Evolutionary conservation across 1,139 yeast genomes (phyloP).

Genomic region (Blastobotrys indianensis): DNA sequence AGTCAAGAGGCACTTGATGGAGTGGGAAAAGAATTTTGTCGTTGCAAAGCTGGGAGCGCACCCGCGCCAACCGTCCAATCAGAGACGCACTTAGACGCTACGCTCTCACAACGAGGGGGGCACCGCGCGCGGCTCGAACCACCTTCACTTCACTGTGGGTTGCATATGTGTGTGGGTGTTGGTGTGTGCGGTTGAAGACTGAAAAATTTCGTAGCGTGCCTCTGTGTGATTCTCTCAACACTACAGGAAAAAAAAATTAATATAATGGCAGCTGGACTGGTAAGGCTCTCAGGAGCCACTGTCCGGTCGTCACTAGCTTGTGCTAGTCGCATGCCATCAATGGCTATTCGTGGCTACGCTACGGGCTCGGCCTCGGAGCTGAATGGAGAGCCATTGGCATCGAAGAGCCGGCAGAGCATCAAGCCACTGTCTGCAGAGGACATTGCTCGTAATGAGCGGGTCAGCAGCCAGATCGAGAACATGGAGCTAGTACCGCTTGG

Average conservation of each 20-base stretch:
- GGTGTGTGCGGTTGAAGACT: too few relatives aligned
- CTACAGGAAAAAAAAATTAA: too few relatives aligned
- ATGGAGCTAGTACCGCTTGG: slow-evolving; percentile 28
- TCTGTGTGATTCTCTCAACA: too few relatives aligned
- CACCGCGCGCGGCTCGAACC: too few relatives aligned
- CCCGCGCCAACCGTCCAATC: background rate
- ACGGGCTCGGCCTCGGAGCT: slow-evolving; percentile 10
- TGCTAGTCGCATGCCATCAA: too few relatives aligned
- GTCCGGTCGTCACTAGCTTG: background rate
- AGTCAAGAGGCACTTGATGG: background rate
- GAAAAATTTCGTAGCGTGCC: too few relatives aligned
- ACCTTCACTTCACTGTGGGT: too few relatives aligned
- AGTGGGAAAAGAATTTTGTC: background rate
- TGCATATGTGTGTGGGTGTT: too few relatives aligned
- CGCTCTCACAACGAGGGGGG: too few relatives aligned
- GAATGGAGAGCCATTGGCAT: slow-evolving; percentile 2
- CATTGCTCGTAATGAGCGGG: slow-evolving; percentile 5
- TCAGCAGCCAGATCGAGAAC: slow-evolving; percentile 7
- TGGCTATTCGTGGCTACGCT: background rate
- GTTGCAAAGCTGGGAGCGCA: background rate
- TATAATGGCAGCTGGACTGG: background rate
- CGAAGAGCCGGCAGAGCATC: slow-evolving; percentile 10
- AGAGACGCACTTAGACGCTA: too few relatives aligned
- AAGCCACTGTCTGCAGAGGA: slow-evolving; percentile 8
- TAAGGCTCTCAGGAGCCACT: background rate